Conservation (phyloP, 2,329 filamentous ascomycete genomes). For the Cladosporium sp. region DNA sequence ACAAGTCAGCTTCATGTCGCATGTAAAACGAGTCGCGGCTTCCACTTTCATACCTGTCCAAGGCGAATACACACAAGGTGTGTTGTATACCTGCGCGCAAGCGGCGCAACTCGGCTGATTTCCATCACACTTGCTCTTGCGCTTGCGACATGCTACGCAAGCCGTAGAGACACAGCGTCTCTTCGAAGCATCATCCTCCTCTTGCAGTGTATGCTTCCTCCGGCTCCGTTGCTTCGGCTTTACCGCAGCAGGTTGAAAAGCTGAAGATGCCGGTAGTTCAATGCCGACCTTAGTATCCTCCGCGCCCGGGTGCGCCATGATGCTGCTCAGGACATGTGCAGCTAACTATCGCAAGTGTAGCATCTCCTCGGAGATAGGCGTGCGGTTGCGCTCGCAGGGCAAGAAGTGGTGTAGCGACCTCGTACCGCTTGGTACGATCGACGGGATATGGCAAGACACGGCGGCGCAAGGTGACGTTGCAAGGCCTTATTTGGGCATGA, state of each 20-base stretch:
- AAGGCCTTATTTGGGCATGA: neutral
- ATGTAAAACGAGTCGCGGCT: neutral
- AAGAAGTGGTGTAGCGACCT: neutral
- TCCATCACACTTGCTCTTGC: constrained; percentile 70
- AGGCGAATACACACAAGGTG: constrained; percentile 90
- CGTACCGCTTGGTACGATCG: neutral
- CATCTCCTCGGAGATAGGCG: constrained; percentile 18
- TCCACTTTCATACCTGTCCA: constrained; percentile 60
- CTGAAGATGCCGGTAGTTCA: neutral
- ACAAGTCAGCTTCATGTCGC: neutral
- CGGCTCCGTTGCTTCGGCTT: constrained; percentile 31
- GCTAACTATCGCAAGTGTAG: neutral
- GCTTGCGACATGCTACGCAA: constrained; percentile 39
- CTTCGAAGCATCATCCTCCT: constrained; percentile 46
- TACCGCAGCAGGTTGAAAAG: constrained; percentile 1
- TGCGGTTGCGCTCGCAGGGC: neutral
- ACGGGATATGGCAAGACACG: neutral
- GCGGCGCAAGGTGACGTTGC: constrained; percentile 4
- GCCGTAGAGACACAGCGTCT: constrained; percentile 44
- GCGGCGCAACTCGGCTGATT: constrained; percentile 89
- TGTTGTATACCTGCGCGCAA: constrained; percentile 91
- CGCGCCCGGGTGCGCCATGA: constrained; percentile 16
- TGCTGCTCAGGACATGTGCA: constrained; percentile 6
- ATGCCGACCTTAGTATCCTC: constrained; percentile 2
- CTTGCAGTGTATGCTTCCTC: constrained; percentile 29